Evolutionary conservation across 2,329 filamentous ascomycete species (phyloP).

Genomic region (Oidium heveae): DNA sequence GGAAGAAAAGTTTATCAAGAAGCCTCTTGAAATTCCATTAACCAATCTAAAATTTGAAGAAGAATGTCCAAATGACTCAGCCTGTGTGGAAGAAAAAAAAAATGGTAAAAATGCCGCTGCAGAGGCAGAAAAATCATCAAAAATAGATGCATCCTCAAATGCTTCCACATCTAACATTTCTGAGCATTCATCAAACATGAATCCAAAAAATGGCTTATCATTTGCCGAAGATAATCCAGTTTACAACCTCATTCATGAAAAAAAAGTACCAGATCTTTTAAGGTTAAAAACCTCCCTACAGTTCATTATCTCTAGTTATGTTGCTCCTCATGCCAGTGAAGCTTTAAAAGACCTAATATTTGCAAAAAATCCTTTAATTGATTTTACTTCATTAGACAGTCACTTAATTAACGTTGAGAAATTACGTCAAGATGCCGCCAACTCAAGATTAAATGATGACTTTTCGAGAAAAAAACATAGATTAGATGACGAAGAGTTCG

Average conservation of each 20-base stretch:
- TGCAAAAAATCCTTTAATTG: constrained; percentile 17
- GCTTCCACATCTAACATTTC: constrained; percentile 16
- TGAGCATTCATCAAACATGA: constrained; percentile 7
- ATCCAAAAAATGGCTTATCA: constrained; percentile 3
- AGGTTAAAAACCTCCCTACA: constrained; percentile 22
- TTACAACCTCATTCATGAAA: background rate
- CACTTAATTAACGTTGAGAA: constrained; percentile 42
- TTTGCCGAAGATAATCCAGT: constrained; percentile 2
- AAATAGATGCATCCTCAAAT: constrained; percentile 14
- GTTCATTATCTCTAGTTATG: constrained; percentile 24
- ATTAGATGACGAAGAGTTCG: constrained; percentile 38
- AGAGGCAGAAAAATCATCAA: background rate
- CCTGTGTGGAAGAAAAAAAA: constrained; percentile 9
- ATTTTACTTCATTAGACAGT: constrained; percentile 46
- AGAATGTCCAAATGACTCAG: constrained; percentile 11
- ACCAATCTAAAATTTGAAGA: constrained; percentile 38
- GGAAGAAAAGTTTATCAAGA: constrained; percentile 63
- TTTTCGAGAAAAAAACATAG: constrained; percentile 42
- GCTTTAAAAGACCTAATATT: constrained; percentile 16
- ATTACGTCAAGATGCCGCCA: constrained; percentile 44
- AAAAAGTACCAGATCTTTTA: constrained; percentile 18
- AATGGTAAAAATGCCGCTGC: background rate
- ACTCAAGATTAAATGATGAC: constrained; percentile 40
- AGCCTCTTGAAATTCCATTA: constrained; percentile 51
- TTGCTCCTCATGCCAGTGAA: constrained; percentile 16